Base-by-base conservation (phyloP, 1,139 yeast genomes). In the Sugiyamaella japonica region DNA sequence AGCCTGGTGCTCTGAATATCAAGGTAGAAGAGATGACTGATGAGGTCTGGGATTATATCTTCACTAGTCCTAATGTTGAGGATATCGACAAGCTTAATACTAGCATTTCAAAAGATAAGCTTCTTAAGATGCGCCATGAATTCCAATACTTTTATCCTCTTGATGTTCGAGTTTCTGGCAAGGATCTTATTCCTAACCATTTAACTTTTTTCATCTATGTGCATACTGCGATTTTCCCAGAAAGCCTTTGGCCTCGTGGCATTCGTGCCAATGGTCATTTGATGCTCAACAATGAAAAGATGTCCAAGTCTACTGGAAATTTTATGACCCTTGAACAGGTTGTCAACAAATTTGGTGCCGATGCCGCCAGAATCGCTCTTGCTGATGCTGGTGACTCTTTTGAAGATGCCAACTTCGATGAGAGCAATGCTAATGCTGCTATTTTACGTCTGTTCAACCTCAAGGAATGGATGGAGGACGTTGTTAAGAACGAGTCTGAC, bases 301-400 rank as follows among this genome's bases (percentile, higher is more conserved):
- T 93, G 99, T 85, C 98, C 55, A 93, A 93, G 74, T 87, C 96
- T 40, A 91, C 98, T 37, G 99, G 99, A 74, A 93, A 93, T 77
- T 93, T 95, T 71, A 80, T 90, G 85, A 93, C 99, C 52, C 79
- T 93, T 70, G 82, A 85, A 66, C 90, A 93, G 73, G 81, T 86
- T 66, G 85, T 86, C 56, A 80, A 82, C 65, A 95, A 93, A 75
- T 93, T 85, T 65, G 99, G 99, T 71, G 97, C 99, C 52, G 99
- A 95, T 73, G 98, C 98, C 43, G 80, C 96, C 17, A 86, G 99
- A 79, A 88, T 95, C 72, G 97, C 99, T 8, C 78, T 95, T 65
- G 99, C 99, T 39, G 98, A 95, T 77, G 97, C 97, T 55, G 99
- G 99, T 77, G 99, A 95, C 70, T 77, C 95, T 48, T 83, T 90